Evolutionary conservation across 768 basidiomycete genomes (phyloP).

Genomic region (Lactarius hengduanensis): DNA sequence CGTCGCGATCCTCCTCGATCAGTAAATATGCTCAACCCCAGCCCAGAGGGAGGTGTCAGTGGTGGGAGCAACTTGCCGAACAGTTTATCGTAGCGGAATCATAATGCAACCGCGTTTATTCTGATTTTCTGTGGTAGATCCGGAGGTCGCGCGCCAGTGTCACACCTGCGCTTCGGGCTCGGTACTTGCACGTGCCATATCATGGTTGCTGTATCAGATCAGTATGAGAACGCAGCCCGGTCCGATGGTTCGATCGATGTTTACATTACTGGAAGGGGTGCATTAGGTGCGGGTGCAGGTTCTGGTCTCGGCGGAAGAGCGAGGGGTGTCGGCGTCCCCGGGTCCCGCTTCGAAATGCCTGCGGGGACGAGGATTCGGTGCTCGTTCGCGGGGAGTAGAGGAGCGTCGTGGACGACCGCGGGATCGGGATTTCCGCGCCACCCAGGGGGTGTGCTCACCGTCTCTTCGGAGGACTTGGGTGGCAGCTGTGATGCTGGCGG

Average conservation of each 20-base stretch:
- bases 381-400: slow-evolving; percentile 27
- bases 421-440: slow-evolving; percentile 30
- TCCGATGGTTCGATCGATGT: slow-evolving; percentile 1
- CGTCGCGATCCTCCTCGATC: too few species aligned
- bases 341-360: slow-evolving; percentile 25
- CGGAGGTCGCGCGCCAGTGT: not conserved
- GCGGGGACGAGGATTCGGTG: slow-evolving; percentile 21
- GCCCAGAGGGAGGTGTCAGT: too few species aligned
- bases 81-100: not conserved
- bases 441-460: slow-evolving; percentile 23
- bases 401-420: slow-evolving; percentile 21
- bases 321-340: slow-evolving; percentile 27
- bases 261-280: slow-evolving; percentile 13
- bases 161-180: not conserved
- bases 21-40: too few species aligned
- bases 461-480: not conserved
- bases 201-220: not conserved
- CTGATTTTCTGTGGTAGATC: too few species aligned
- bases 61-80: not conserved
- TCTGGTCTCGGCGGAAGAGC: not conserved
- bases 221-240: not conserved
- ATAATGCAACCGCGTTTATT: too few species aligned
- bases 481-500: not conserved
- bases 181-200: not conserved
- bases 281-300: not conserved